Evolutionary conservation across 2,329 filamentous ascomycete species (phyloP), one percentile per base, ranked within the genome.

Genomic region (Trichophyton schoenleinii): DNA sequence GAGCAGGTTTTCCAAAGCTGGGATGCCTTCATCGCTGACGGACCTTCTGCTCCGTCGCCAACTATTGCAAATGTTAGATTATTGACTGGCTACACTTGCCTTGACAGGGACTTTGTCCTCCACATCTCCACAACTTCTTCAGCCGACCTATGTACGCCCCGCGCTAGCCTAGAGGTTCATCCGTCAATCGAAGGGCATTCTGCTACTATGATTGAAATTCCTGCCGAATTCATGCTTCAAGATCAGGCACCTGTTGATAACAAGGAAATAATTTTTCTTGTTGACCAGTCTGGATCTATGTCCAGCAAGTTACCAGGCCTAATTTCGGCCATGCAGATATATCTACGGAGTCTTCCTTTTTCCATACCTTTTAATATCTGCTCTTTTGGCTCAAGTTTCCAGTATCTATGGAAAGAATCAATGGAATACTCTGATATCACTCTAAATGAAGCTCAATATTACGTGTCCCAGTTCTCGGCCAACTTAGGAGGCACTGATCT

Each of bases 401-500:
- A 44, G 4, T 57, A 59, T 28, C 18, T 63, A 38, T 63, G 62
- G 62, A 4, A 52, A 31, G 58, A 55, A 34, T 60, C 58, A n/a
- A 55, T 4, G n/a, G 1, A 5, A n/a, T 46, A 46, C 7, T 18
- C 15, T 22, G 42, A 46, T 8, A 22, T 9, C n/a, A 46, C 42
- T 2, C 8, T 46, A 9, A 20, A 46, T 46, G 42, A 46, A 18
- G 42, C 42, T 22, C 1, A 31, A 8, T 18, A 1, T 34, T 31
- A 55, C 13, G 52, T 55, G 6, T 55, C 52, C 20, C 1, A 9
- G 15, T 44, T 58, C 22, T 28, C 57, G 8, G 15, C 18, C 22
- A n/a, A 61, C 22, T 55, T 59, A 20, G 62, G 62, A 9, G 62
- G 62, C 13, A 63, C 62, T 15, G 62, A 63, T 46, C 59, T 63